Evolutionary conservation across 2,329 filamentous ascomycete genomes (phyloP).

Genomic region (Alternaria triticina): DNA sequence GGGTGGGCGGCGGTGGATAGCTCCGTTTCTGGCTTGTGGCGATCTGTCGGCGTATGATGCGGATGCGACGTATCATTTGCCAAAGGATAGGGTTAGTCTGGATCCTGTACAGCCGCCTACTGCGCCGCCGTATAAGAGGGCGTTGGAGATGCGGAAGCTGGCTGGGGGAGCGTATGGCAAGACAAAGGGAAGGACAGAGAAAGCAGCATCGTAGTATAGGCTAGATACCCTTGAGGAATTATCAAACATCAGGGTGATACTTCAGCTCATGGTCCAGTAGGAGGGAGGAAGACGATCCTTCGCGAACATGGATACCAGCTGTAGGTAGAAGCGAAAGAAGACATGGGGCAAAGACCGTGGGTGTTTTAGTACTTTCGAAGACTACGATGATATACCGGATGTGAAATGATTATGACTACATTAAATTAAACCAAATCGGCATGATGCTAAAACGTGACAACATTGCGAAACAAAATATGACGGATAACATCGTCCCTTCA

Average conservation of each 20-base stretch:
- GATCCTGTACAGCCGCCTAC: slow-evolving; percentile 96
- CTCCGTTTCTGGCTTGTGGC: slow-evolving; percentile 95
- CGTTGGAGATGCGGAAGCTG: slow-evolving; percentile 80
- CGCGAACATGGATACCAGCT: too few relatives aligned
- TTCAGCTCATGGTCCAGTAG: not conserved
- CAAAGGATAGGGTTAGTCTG: slow-evolving; percentile 82
- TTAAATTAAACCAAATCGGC: not conserved
- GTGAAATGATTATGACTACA: not conserved
- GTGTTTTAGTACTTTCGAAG: too few relatives aligned
- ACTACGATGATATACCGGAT: too few relatives aligned
- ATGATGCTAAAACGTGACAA: not conserved
- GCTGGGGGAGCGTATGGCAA: slow-evolving; percentile 80
- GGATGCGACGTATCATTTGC: slow-evolving; percentile 90
- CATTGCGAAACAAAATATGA: not conserved
- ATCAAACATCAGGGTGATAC: not conserved
- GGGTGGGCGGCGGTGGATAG: slow-evolving; percentile 76
- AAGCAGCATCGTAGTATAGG: not conserved
- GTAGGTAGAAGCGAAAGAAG: too few relatives aligned
- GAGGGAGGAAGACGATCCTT: not conserved
- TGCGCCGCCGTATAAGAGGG: slow-evolving; percentile 91
- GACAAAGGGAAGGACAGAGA: slow-evolving; percentile 55
- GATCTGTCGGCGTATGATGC: slow-evolving; percentile 95
- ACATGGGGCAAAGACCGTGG: too few relatives aligned
- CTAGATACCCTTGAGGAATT: not conserved
- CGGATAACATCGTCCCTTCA: not conserved